A percentile compares a stretch with the other conserved stretches of the same genome.
Conservation (phyloP, 179 eudicot species). For the Beta lomatogona region DNA sequence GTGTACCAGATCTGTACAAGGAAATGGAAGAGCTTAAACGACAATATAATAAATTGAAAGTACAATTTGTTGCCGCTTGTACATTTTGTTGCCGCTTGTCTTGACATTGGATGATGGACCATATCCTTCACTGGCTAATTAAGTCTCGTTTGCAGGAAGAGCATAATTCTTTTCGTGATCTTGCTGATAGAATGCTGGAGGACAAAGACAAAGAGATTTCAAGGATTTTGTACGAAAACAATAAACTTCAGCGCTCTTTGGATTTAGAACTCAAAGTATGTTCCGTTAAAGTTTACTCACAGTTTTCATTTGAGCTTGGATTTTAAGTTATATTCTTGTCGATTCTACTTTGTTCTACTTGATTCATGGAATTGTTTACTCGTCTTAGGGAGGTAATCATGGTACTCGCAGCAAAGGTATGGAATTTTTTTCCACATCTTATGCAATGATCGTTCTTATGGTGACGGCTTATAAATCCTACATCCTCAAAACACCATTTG, state of each 20-base stretch:
- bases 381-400: slow-evolving; percentile 56
- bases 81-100: slow-evolving; percentile 20
- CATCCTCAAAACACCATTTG: background rate
- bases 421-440: background rate
- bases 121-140: slow-evolving; percentile 24
- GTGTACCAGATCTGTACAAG: slow-evolving; percentile 50
- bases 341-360: background rate
- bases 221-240: slow-evolving; percentile 71
- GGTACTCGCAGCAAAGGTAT: slow-evolving; percentile 63
- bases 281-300: slow-evolving; percentile 2
- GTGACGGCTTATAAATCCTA: slow-evolving; percentile 3
- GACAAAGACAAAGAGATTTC: slow-evolving; percentile 94
- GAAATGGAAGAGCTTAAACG: slow-evolving; percentile 68
- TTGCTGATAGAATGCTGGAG: slow-evolving; percentile 94
- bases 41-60: slow-evolving; percentile 65
- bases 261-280: slow-evolving; percentile 56
- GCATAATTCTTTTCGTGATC: slow-evolving; percentile 84
- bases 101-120: slow-evolving; percentile 20
- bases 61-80: slow-evolving; percentile 29
- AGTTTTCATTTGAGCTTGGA: slow-evolving; percentile 2
- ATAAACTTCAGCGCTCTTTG: slow-evolving; percentile 62
- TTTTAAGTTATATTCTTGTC: background rate
- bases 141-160: slow-evolving; percentile 68
- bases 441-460: background rate
- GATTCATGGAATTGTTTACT: slow-evolving; percentile 15